phyloP scores from a whole-genome alignment of 2,329 filamentous ascomycete species.

The Pseudogymnoascus sp. region DNA sequence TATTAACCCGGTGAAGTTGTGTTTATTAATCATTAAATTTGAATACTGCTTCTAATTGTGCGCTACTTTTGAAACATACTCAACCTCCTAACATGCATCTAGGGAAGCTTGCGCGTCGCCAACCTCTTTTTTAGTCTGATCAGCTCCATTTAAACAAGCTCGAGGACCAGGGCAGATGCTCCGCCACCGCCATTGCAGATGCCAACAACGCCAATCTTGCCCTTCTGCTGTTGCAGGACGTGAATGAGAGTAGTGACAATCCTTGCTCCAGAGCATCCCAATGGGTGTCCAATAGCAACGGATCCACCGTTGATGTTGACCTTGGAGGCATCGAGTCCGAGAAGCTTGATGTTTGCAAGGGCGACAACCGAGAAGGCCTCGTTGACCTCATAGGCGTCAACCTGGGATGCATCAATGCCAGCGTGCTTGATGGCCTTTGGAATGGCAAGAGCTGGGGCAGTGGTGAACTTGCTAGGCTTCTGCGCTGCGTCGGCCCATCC shows the following conservation, averaged over 20 bases:
- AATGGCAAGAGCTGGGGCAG: slow-evolving; percentile 84
- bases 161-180: slow-evolving; percentile 87
- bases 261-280: slow-evolving; percentile 87
- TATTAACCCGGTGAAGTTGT: background rate
- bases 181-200: slow-evolving; percentile 98
- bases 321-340: slow-evolving; percentile 70
- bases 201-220: slow-evolving; percentile 85
- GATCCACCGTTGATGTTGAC: slow-evolving; percentile 95
- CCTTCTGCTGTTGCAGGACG: slow-evolving; percentile 83
- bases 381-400: slow-evolving; percentile 98
- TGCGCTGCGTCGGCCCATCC: slow-evolving; percentile 95
- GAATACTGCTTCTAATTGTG: slow-evolving; percentile 9
- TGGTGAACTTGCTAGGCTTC: slow-evolving; percentile 90
- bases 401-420: slow-evolving; percentile 63
- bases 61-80: slow-evolving; percentile 9
- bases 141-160: slow-evolving; percentile 36
- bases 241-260: slow-evolving; percentile 86
- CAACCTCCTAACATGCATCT: background rate
- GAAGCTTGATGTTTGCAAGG: slow-evolving; percentile 90
- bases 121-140: background rate
- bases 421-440: slow-evolving; percentile 97
- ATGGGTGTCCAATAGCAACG: slow-evolving; percentile 89
- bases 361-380: slow-evolving; percentile 97
- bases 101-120: slow-evolving; percentile 2
- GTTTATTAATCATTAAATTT: slow-evolving; percentile 10